Conservation (phyloP, 2,329 filamentous ascomycete species). For the Macrophomina phaseolina region DNA sequence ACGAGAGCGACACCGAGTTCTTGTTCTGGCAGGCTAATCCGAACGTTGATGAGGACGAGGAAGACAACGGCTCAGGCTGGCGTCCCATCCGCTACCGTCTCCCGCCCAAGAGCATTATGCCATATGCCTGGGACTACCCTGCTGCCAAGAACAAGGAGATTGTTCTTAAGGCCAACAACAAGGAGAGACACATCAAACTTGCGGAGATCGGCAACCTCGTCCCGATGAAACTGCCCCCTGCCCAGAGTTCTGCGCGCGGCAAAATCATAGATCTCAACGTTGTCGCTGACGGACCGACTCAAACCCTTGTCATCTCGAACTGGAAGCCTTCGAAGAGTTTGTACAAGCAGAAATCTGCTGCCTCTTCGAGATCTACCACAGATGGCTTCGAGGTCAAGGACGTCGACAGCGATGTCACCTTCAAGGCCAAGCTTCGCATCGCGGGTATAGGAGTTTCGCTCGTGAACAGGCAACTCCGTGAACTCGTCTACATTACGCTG, state of each 20-base stretch:
- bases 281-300: constrained; percentile 91
- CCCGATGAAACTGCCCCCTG: constrained; percentile 84
- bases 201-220: constrained; percentile 96
- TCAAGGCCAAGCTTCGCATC: constrained; percentile 85
- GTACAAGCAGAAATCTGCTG: constrained; percentile 71
- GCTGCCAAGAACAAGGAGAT: constrained; percentile 96
- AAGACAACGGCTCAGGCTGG: constrained; percentile 82
- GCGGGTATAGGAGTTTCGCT: constrained; percentile 92
- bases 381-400: constrained; percentile 93
- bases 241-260: constrained; percentile 65
- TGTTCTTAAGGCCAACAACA: constrained; percentile 77
- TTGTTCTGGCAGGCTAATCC: constrained; percentile 95
- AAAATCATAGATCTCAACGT: constrained; percentile 98
- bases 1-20: constrained; percentile 96
- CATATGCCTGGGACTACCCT: constrained; percentile 98
- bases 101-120: constrained; percentile 96
- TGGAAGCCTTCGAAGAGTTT: constrained; percentile 92
- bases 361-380: constrained; percentile 62
- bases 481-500: constrained; percentile 92
- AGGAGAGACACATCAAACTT: constrained; percentile 89
- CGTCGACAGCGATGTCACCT: constrained; percentile 83
- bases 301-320: constrained; percentile 91
- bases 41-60: constrained; percentile 89
- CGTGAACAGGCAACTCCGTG: constrained; percentile 88
- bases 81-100: constrained; percentile 90